These are phyloP conservation scores for Venturia aucupariae DNA, from an alignment of 2,329 filamentous ascomycete species.

Conservation along the genomic window DNA sequence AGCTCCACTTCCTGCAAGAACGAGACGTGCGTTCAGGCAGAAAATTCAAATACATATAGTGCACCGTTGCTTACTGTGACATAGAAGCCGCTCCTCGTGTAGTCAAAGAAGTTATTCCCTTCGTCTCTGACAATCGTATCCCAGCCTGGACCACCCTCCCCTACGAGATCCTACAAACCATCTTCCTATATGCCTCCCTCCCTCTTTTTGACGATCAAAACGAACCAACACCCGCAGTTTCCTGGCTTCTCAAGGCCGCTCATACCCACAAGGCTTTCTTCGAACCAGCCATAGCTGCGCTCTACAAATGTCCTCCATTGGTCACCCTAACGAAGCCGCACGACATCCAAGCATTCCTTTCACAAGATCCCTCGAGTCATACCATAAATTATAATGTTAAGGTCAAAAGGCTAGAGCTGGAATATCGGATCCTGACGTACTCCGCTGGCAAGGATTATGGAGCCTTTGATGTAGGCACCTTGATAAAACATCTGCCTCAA, in stretches of 20 bases:
- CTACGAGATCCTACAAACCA: slow-evolving; percentile 58
- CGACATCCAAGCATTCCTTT: slow-evolving; percentile 45
- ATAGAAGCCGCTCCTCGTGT: background rate
- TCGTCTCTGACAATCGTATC: slow-evolving; percentile 25
- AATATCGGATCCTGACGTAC: slow-evolving; percentile 51
- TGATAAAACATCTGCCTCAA: slow-evolving; percentile 57
- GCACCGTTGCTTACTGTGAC: background rate
- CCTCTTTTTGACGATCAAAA: slow-evolving; percentile 44
- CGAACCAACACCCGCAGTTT: slow-evolving; percentile 34
- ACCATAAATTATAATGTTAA: slow-evolving; percentile 57
- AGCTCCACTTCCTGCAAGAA: background rate
- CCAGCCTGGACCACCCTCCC: slow-evolving; percentile 54
- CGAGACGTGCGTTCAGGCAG: background rate
- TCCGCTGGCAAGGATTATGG: slow-evolving; percentile 45
- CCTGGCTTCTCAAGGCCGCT: slow-evolving; percentile 57
- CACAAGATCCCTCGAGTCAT: slow-evolving; percentile 29
- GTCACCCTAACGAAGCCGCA: slow-evolving; percentile 42
- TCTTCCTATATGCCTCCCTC: slow-evolving; percentile 59
- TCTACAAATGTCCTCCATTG: slow-evolving; percentile 63
- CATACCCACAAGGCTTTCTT: slow-evolving; percentile 52
- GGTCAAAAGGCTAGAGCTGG: slow-evolving; percentile 59
- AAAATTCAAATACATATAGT: background rate
- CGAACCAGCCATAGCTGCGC: slow-evolving; percentile 62
- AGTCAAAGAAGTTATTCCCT: background rate
- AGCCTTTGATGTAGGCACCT: slow-evolving; percentile 45